These are phyloP conservation scores for Aspergillus carbonarius DNA, from an alignment of 2,329 filamentous ascomycete genomes.

Conservation along the genomic window DNA sequence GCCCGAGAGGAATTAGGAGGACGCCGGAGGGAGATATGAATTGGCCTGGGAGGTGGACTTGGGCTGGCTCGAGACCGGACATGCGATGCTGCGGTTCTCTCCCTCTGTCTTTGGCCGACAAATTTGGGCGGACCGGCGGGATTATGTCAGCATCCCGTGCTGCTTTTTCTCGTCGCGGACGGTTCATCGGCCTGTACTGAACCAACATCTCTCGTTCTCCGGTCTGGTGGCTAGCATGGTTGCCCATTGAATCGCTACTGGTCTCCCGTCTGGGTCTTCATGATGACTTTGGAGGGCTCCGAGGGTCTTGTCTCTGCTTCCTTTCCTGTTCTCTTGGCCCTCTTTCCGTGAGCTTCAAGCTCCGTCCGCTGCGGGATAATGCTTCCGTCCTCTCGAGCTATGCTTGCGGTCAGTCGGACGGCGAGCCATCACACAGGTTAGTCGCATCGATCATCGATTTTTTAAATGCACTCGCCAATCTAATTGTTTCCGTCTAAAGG, in stretches of 20 bases:
- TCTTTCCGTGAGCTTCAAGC: slow-evolving; percentile 15
- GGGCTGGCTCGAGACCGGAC: slow-evolving; percentile 7
- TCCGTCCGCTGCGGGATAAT: slow-evolving; percentile 31
- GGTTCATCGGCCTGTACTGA: background rate
- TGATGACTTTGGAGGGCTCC: slow-evolving; percentile 19
- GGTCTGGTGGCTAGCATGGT: background rate
- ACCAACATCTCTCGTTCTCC: background rate
- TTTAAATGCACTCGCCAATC: background rate
- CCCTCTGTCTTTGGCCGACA: slow-evolving; percentile 28
- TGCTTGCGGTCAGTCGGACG: slow-evolving; percentile 21
- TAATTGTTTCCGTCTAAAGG: background rate
- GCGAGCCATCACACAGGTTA: slow-evolving; percentile 5
- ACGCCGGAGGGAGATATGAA: background rate
- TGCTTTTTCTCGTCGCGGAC: background rate
- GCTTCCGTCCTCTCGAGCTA: slow-evolving; percentile 23
- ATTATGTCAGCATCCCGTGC: slow-evolving; percentile 27
- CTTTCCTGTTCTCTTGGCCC: slow-evolving; percentile 6
- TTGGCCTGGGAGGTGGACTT: slow-evolving; percentile 10
- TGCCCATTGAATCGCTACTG: background rate
- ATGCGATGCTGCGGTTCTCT: background rate
- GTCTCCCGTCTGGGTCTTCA: slow-evolving; percentile 9
- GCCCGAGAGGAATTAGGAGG: background rate
- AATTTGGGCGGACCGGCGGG: slow-evolving; percentile 26
- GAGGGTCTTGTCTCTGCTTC: slow-evolving; percentile 5
- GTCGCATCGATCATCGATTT: no score